Percentiles rank a stretch among this genome's conserved stretches.
These are phyloP conservation scores for Boletus sp. DNA, from an alignment of 768 basidiomycete species.

Conservation along the genomic window DNA sequence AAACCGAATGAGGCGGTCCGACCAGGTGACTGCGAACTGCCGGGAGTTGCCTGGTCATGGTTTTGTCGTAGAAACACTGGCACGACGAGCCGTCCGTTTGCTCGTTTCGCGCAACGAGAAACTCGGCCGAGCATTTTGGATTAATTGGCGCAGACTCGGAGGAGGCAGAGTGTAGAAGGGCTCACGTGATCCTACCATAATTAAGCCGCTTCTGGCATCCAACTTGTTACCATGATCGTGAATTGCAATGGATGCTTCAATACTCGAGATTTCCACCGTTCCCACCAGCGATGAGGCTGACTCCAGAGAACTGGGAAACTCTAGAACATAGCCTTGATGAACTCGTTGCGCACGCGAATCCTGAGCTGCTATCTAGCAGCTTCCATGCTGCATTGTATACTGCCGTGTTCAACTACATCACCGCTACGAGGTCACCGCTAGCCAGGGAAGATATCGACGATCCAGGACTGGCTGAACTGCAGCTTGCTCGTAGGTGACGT, in stretches of 20 bases:
- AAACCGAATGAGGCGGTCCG: conserved; percentile 90
- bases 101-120: conserved; percentile 15
- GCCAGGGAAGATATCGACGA: neutral
- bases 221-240: too few species aligned
- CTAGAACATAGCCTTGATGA: neutral
- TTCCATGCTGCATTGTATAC: conserved; percentile 1
- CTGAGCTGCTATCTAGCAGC: neutral
- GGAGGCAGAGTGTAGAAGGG: too few species aligned
- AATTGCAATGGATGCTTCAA: too few species aligned
- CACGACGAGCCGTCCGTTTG: conserved; percentile 6
- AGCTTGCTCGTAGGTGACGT: neutral
- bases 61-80: conserved; percentile 19
- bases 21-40: conserved; percentile 17
- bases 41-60: conserved; percentile 17
- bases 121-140: conserved; percentile 17
- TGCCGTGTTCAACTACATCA: neutral
- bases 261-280: too few species aligned
- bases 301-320: neutral
- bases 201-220: too few species aligned
- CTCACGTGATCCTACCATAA: too few species aligned
- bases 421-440: neutral
- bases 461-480: neutral
- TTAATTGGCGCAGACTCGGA: neutral
- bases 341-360: neutral
- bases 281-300: neutral